These are phyloP conservation scores for Collybia sordida DNA, from an alignment of 768 basidiomycete genomes.

Conservation along the genomic window DNA sequence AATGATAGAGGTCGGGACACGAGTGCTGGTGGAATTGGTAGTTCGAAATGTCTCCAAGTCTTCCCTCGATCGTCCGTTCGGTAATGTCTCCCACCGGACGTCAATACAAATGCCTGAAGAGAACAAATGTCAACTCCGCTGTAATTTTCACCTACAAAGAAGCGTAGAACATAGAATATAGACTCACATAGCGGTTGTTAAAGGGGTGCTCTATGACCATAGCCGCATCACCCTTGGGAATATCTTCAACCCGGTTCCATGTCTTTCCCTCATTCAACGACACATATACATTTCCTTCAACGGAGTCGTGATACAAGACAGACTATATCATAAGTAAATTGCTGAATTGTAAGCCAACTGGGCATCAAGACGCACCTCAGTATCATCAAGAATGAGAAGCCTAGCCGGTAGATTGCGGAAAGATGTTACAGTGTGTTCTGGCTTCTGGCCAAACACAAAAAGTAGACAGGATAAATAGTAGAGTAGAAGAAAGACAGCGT, in stretches of 20 bases:
- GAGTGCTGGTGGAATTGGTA: conserved; percentile 59
- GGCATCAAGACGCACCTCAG: conserved; percentile 56
- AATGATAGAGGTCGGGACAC: conserved; percentile 76
- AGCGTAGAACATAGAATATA: neutral
- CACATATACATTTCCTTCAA: conserved; percentile 67
- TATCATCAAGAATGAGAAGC: conserved; percentile 93
- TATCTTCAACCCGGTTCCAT: conserved; percentile 49
- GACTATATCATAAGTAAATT: conserved; percentile 23
- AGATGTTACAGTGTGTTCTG: conserved; percentile 45
- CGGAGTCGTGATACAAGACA: conserved; percentile 81
- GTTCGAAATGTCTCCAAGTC: conserved; percentile 81
- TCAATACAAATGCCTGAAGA: conserved; percentile 82
- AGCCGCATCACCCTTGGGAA: conserved; percentile 55
- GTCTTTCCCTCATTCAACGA: conserved; percentile 87
- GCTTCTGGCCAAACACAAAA: conserved; percentile 36
- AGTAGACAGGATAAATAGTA: conserved; percentile 14
- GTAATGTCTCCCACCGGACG: conserved; percentile 75
- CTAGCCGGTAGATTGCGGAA: conserved; percentile 75
- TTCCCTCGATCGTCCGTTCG: conserved; percentile 85
- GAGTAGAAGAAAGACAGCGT: conserved; percentile 16
- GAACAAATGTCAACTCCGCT: neutral
- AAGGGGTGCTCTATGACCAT: conserved; percentile 88
- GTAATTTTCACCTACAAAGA: neutral
- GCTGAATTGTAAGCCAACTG: conserved; percentile 2
- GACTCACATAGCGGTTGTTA: conserved; percentile 68